Conservation (phyloP, 2,329 filamentous ascomycete genomes). For the Tolypocladium endophyticum region DNA sequence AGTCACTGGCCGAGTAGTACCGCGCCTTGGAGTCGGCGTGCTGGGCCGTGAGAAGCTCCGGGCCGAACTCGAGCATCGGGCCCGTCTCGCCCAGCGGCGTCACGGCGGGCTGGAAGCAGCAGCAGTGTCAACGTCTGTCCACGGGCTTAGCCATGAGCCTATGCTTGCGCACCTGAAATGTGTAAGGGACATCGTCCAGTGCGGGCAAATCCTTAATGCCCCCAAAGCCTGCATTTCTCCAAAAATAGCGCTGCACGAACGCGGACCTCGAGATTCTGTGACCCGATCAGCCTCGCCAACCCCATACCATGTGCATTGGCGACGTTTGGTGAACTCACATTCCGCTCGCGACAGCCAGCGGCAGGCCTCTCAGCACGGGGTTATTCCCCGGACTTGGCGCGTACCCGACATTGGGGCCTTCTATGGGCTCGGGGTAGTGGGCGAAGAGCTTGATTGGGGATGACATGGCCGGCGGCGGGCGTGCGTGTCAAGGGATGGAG, state of each 20-base stretch:
- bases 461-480: conserved; percentile 11
- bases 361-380: conserved; percentile 56
- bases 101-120: conserved; percentile 38
- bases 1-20: conserved; percentile 66
- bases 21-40: conserved; percentile 32
- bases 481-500: background rate
- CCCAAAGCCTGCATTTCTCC: conserved; percentile 55
- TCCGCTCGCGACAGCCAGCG: conserved; percentile 30
- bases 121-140: background rate
- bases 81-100: conserved; percentile 34
- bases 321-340: conserved; percentile 2
- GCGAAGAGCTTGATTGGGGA: conserved; percentile 21
- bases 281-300: background rate
- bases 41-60: conserved; percentile 28
- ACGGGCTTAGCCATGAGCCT: background rate
- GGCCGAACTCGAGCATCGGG: conserved; percentile 28
- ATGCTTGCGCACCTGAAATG: conserved; percentile 33
- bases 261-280: conserved; percentile 48
- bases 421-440: conserved; percentile 28
- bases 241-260: conserved; percentile 54
- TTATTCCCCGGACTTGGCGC: conserved; percentile 42
- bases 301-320: background rate
- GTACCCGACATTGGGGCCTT: conserved; percentile 26
- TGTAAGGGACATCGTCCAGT: conserved; percentile 32
- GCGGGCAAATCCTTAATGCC: conserved; percentile 33